phyloP scores from a whole-genome alignment of 306 rosid genomes.

The Elaeagnus macrophylla region DNA sequence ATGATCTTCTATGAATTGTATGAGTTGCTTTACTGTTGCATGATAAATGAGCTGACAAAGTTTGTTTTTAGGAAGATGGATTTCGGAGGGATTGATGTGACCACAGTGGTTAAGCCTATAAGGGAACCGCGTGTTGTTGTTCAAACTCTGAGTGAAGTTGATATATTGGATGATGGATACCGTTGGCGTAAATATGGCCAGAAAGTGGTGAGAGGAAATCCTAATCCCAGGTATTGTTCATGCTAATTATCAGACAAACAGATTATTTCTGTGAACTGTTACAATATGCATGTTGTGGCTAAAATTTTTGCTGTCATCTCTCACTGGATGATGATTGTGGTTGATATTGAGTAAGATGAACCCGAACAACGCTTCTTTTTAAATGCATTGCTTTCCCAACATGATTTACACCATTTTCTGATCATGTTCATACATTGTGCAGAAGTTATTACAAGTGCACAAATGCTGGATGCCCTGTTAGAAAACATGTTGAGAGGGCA shows the following conservation, averaged over 20 bases:
- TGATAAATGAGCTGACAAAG: slow-evolving; percentile 15
- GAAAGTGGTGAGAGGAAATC: slow-evolving; percentile 98
- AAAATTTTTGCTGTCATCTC: slow-evolving; percentile 7
- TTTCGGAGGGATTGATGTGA: slow-evolving; percentile 48
- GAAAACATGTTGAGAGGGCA: slow-evolving; percentile 97
- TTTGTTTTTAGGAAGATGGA: slow-evolving; percentile 70
- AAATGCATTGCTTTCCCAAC: slow-evolving; percentile 10
- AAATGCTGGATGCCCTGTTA: slow-evolving; percentile 85
- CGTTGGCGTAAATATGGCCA: slow-evolving; percentile 99
- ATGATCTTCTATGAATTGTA: slow-evolving; percentile 15
- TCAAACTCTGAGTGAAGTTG: slow-evolving; percentile 95
- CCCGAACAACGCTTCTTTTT: slow-evolving; percentile 8
- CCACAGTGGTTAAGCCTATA: slow-evolving; percentile 84
- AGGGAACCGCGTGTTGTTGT: slow-evolving; percentile 97
- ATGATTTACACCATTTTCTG: slow-evolving; percentile 15
- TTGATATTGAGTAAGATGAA: not conserved
- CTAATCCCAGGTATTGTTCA: slow-evolving; percentile 78
- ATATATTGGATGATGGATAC: slow-evolving; percentile 96
- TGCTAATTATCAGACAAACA: slow-evolving; percentile 12
- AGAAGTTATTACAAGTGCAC: slow-evolving; percentile 99
- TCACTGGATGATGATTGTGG: not conserved
- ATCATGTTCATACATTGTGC: slow-evolving; percentile 21
- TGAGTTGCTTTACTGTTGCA: slow-evolving; percentile 4
- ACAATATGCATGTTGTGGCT: slow-evolving; percentile 7
- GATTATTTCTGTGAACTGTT: not conserved